Conservation (phyloP, 805 yeast genomes). For the Wickerhamiella spandovensis region DNA sequence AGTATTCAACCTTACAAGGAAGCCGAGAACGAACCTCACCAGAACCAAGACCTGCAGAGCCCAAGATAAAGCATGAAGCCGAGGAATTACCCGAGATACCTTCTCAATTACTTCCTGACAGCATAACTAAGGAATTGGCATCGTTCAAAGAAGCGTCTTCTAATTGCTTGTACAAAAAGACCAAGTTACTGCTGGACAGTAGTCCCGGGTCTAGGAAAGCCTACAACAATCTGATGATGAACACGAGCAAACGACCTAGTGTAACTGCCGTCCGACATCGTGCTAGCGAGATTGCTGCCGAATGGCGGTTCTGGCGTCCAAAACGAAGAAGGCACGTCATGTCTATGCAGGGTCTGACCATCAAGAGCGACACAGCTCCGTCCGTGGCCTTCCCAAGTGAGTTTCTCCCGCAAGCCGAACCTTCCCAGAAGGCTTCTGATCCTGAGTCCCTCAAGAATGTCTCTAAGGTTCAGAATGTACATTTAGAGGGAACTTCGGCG, state of each 20-base stretch:
- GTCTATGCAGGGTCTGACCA: not conserved
- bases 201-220: not conserved
- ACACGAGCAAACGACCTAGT: not conserved
- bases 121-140: not conserved
- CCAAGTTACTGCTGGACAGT: not conserved
- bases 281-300: not conserved
- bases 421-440: too few relatives aligned
- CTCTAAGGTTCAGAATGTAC: too few relatives aligned
- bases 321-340: not conserved
- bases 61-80: not conserved
- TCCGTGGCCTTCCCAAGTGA: too few relatives aligned
- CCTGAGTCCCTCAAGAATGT: too few relatives aligned
- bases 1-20: too few relatives aligned
- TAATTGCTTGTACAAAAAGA: not conserved
- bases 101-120: not conserved
- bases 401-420: too few relatives aligned
- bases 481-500: too few relatives aligned
- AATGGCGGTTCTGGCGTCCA: conserved; percentile 1
- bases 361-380: too few relatives aligned
- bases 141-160: not conserved
- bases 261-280: not conserved
- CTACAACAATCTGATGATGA: not conserved
- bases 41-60: too few relatives aligned
- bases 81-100: not conserved
- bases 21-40: too few relatives aligned